Base-by-base conservation (phyloP, 2,329 filamentous ascomycete genomes). In the Stenocarpella maydis region DNA sequence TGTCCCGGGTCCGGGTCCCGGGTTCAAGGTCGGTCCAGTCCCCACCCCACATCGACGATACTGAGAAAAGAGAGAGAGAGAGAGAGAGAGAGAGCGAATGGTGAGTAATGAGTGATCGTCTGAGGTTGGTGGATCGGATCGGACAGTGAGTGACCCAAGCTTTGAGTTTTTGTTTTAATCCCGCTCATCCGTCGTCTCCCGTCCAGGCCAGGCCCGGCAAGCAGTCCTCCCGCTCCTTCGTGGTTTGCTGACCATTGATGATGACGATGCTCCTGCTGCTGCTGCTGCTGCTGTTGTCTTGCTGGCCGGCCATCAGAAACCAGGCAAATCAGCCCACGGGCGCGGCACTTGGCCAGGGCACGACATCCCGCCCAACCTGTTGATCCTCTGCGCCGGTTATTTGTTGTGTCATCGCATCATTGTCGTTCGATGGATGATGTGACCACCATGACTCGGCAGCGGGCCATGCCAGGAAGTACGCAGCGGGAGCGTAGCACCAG, bases 111-210 rank as follows among this genome's bases (percentile, higher is more conserved):
- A 41, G 55, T 64, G 64, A 70, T 70, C 68, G 64, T 49, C 54
- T 58, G 61, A 65, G 34, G 50, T 47, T 41, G 58, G 67, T 52
- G 67, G 55, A 68, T 45, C 55, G 67, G 67, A 68, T 68, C 67
- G 67, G 49, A 28, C 28, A 65, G 58, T 68, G 67, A 65, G 58
- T 68, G 67, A 37, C 60, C 55, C 49, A 53, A 52, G 55, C 55
- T 68, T 63, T 41, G 64, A 43, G 34, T 4, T 34, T 64, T 52
- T 43, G 54, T 66, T 52, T 31, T 55, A 54, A 43, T 52, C 64
- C 37, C 47, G 45, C 64, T 45, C 49, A 31, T 41, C 64, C 52
- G 49, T 43, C 24, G n/a, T 39, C 45, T 65, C 45, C 49, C 64
- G 49, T 15, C 21, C 28, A 43, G 64, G 34, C 64, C 39, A 61